phyloP scores from a whole-genome alignment of 176 grass and related monocot genomes.

The Paspalum notatum region DNA sequence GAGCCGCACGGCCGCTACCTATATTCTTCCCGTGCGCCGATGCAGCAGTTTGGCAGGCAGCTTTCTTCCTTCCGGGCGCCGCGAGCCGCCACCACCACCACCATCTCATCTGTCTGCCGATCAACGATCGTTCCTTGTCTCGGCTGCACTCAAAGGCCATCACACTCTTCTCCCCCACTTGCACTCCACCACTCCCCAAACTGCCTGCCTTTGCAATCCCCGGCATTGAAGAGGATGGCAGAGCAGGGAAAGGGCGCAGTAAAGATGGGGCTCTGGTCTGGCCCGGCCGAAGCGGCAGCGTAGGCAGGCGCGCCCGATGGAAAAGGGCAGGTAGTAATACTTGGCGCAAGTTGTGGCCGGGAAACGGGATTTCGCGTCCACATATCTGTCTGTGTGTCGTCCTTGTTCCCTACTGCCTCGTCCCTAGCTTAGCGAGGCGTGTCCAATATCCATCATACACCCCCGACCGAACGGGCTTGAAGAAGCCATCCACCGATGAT shows the following conservation, averaged over 20 bases:
- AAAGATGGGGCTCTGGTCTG: conserved; percentile 7
- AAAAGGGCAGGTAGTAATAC: not conserved
- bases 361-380: conserved; percentile 6
- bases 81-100: not conserved
- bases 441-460: conserved; percentile 10
- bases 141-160: conserved; percentile 40
- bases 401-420: not conserved
- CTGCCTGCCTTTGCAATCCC: not conserved
- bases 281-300: not conserved
- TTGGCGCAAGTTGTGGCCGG: not conserved
- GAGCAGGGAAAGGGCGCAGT: not conserved
- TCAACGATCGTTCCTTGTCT: not conserved
- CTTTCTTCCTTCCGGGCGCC: conserved; percentile 27
- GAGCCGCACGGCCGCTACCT: too few relatives aligned
- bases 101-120: not conserved
- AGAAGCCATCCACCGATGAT: too few relatives aligned
- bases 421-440: too few relatives aligned
- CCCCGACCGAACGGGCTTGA: too few relatives aligned
- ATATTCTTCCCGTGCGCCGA: not conserved
- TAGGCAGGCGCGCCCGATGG: not conserved
- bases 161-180: conserved; percentile 46
- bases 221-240: not conserved
- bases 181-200: not conserved
- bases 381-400: too few relatives aligned
- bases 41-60: conserved; percentile 26